Evolutionary conservation across 2,329 filamentous ascomycete species (phyloP), one percentile per base, ranked within the genome.

Genomic region (Aureobasidium sp.): DNA sequence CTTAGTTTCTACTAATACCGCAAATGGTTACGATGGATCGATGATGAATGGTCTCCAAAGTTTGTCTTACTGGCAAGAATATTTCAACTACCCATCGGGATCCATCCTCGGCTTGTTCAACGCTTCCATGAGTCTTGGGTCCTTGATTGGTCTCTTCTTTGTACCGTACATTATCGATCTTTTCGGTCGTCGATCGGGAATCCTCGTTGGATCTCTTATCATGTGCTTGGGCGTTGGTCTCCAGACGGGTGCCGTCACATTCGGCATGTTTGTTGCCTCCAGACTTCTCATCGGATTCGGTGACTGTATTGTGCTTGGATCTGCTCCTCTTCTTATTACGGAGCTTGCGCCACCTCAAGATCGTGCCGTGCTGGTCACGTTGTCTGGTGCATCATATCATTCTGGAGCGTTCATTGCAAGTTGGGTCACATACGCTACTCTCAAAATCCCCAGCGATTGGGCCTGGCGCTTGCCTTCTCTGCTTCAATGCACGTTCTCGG

Each of bases 111-210:
- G 59, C 27, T 20, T 62, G 2, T 55, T 62, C 49, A 52, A 52
- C 39, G 41, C 48, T 11, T 34, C 48, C 20, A 44, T 44, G 44
- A 55, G 48, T 47, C 47, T 62, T n/a, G 59, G 48, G 3, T 49
- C 58, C 3, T 17, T 52, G 17, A 36, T 51, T 2, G 36, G 37
- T 8, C 44, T 51, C 25, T 52, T 52, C 77, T 48, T 47, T 39
- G 55, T 59, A 4, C 77, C 78, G 15, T 81, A 78, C 67, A 74
- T 75, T 25, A 77, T 79, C 36, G 79, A 82, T 73, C 66, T 73
- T 31, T 67, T 78, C 14, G 80, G 80, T 15, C 74, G 80, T 62
- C 73, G 77, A 45, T 70, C 73, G 64, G 78, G 78, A 64, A 75
- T 82, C 55, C 74, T 80, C 55, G 76, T 78, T 63, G 77, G 78